Evolutionary conservation across 306 rosid genomes (phyloP), one percentile per base, ranked within the genome.

Genomic region (Alnus glutinosa): DNA sequence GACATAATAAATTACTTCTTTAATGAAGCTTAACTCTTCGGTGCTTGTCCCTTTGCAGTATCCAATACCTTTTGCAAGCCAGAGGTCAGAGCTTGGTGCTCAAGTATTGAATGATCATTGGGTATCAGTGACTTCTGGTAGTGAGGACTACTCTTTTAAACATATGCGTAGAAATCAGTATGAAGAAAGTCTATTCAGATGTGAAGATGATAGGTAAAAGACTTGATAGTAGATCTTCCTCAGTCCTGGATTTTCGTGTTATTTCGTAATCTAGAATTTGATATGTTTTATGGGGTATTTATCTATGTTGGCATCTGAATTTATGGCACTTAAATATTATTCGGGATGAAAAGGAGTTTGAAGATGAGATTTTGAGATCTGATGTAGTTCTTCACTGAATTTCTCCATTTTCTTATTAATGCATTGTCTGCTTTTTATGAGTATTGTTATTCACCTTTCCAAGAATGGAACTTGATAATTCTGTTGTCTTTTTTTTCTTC

Each of bases 101-200:
- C 96, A 89, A 82, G 97, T 96, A 14, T 85, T 96, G 91, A 96
- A 96, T 83, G 99, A 95, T 81, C 90, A 88, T 55, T 95, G 99
- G 99, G 99, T 95, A 55, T 95, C 99, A 73, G 99, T 95, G 81
- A 95, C 99, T 76, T 95, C 99, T 46, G 99, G 99, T 81, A 93
- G 99, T 83, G 99, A 95, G 90, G 99, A 95, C 85, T 95, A 93
- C 87, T 95, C 99, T 85, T 95, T 95, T 80, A 95, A 95, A 74
- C 98, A 95, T 80, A 95, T 95, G 97, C 97, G 97, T 74, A 88
- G 91, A 82, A 95, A 95, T 87, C 99, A 95, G 77, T 95, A 95
- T 59, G 99, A 95, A 85, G 99, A 95, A 86, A 93, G 96, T 88
- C 84, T 95, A 70, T 95, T 95, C 83, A 85, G 94, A 84, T 95